A percentile compares a stretch with the other conserved stretches of the same genome.
phyloP scores from a whole-genome alignment of 169 alveolate genomes.

The Haemoproteus tartakovskyi region DNA sequence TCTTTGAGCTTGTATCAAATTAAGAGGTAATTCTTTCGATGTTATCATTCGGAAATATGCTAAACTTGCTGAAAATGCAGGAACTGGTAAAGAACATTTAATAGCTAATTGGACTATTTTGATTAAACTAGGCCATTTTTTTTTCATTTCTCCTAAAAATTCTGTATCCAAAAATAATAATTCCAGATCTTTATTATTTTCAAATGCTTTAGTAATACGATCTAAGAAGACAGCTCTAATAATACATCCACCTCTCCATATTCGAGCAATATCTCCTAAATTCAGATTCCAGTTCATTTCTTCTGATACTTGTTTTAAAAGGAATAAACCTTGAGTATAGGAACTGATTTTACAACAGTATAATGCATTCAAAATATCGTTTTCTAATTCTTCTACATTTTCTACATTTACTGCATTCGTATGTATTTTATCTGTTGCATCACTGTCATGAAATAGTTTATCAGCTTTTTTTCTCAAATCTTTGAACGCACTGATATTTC shows the following conservation, averaged over 20 bases:
- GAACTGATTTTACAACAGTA: conserved; percentile 73
- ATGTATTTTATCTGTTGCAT: conserved; percentile 11
- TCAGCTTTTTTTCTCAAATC: conserved; percentile 39
- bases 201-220: conserved; percentile 68
- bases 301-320: conserved; percentile 73
- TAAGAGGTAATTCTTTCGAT: conserved; percentile 69
- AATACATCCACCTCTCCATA: conserved; percentile 86
- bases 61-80: conserved; percentile 73
- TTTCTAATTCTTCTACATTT: conserved; percentile 28
- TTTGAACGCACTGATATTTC: conserved; percentile 69
- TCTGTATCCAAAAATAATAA: conserved; percentile 57
- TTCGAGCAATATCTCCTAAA: conserved; percentile 72
- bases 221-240: conserved; percentile 79
- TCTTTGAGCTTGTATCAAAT: conserved; percentile 84
- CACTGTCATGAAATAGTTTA: conserved; percentile 1
- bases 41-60: conserved; percentile 75
- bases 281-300: conserved; percentile 75
- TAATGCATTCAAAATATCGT: conserved; percentile 71
- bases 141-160: conserved; percentile 55
- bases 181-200: conserved; percentile 24
- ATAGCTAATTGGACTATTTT: conserved; percentile 69
- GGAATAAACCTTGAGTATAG: conserved; percentile 81
- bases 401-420: not conserved
- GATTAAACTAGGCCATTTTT: conserved; percentile 70
- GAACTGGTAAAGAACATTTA: conserved; percentile 70